Base-by-base conservation (phyloP, 2,329 filamentous ascomycete species). In the Paracorniculantispora psalliotae region DNA sequence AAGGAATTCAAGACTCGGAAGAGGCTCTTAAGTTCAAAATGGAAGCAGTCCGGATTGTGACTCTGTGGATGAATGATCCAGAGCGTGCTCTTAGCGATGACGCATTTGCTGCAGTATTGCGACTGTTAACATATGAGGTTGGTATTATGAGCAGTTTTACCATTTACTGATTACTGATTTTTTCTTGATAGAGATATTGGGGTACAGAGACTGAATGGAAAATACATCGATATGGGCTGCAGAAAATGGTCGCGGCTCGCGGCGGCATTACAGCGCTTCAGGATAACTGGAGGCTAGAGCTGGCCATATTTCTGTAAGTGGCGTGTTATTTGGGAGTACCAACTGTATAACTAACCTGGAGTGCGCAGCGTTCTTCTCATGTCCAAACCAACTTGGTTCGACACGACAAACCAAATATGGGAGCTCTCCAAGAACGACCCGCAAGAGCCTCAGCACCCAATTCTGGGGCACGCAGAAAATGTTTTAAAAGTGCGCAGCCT, bases 31-130 rank as follows among this genome's bases (percentile, higher is more conserved):
- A 64, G 35, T 74, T 69, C 59, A 75, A 75, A 55, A 54, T 64
- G 6, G 70, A 74, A 49, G 72, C 73, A 7, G 64, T 75, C 12
- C 65, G 67, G 2, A 73, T 75, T 37, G 66, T 75, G 2, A 63
- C 66, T 6, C 21, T 57, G 3, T 75, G 71, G 71, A 67, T 74
- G 54, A 59, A 57, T 12, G 69, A 74, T 57, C 65, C 64, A 2
- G 53, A 53, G 6, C 63, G 63, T 2, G 68, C 68, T 5, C 60
- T 74, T 6, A 67, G 70, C 21, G 71, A 75, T 35, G 68, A 75
- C 19, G 57, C 59, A 13, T 37, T 57, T n/a, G 46, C 54, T 4
- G 54, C 43, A 2, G 46, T 57, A 19, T 28, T 49, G 13, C 23
- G 54, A 28, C 30, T 57, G 7, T 57, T 50, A 13, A 57, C 54